Evolutionary conservation across 257 asterid species (phyloP), one percentile per base, ranked within the genome.

Genomic region (Capsicum chinense): DNA sequence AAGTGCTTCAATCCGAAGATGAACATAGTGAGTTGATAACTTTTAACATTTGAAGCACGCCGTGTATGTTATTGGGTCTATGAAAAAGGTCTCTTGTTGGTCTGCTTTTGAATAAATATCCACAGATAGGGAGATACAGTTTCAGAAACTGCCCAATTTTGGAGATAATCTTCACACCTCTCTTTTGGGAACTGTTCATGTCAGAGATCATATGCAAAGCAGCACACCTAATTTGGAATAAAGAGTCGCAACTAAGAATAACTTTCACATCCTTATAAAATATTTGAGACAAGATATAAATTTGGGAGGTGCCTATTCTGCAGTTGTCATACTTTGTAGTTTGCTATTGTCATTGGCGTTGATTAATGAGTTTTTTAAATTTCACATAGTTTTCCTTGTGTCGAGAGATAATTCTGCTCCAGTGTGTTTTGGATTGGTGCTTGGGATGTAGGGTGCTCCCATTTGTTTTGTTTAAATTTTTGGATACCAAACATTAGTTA

Each of bases 401-500:
- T 3, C 47, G 19, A 19, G 80, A 74, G 60, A 3, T 50, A 48
- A 50, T 50, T 74, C 80, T 74, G 44, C 80, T 48, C 21, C 44
- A 47, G 44, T 81, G 76, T 14, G 79, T n/a, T 50, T 66, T 50
- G n/a, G 47, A 21, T 67, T 21, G 15, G 60, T 64, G 59, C 56
- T 64, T 35, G 39, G 19, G 60, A 82, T 63, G 63, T 7, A 82
- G 76, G 33, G 11, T 59, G 57, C 35, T 39, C 50, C 54, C 54
- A 21, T 68, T 26, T 54, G n/a, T 42, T 58, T 62, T 84, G 81
- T 79, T 66, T 66, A 73, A 48, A 37, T 5, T 64, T n/a, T 17
- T 37, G 47, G 79, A 10, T 50, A 57, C 76, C 2, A 26, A 17
- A 13, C 57, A 66, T 52, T 79, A 44, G 44, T 42, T 57, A 7